Evolutionary conservation across 331 rosid species (phyloP), one percentile per base, ranked within the genome.

Genomic region (Prunus yedoensis): DNA sequence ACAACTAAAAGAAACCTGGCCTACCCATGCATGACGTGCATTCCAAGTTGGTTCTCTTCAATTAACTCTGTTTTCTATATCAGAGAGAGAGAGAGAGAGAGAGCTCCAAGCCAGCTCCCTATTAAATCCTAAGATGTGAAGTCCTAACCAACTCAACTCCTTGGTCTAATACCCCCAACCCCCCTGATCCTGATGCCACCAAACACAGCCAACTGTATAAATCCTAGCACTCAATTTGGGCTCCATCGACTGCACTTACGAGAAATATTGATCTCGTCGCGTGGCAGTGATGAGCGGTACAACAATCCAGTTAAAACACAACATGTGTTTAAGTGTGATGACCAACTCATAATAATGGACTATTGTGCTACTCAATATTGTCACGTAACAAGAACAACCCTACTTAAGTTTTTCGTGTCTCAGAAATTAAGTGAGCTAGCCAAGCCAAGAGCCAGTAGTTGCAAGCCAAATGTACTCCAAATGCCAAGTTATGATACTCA

Each of bases 11-110:
- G 76, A 77, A 73, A 75, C 74, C 70, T 76, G 80, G 66, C 87
- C 81, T 82, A 77, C 82, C 74, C 74, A 67, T 78, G 84, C 82
- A 83, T 86, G 88, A 89, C 88, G 86, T 91, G 85, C 58, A 62
- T 74, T 43, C 84, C 76, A 76, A 76, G 87, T 79, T 81, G 81
- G 85, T 83, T 77, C 52, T 60, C 54, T 28, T 21, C 65, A 76
- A 67, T 81, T 68, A 54, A 56, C 32, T 35, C 45, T 50, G 2
- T 16, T 8, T 27, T 13, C 54, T 66, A 25, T 66, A 68, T 11
- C 52, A 47, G 1, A 47, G 15, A 13, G 47, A 17, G 58, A 51
- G 57, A 51, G 46, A 12, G 23, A 35, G 14, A 30, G 10, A 47
- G 52, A 70, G 38, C 76, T 74, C 68, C 69, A 46, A 71, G 57